Conservation (phyloP, 768 basidiomycete species). For the Lactifluus subvellereus region DNA sequence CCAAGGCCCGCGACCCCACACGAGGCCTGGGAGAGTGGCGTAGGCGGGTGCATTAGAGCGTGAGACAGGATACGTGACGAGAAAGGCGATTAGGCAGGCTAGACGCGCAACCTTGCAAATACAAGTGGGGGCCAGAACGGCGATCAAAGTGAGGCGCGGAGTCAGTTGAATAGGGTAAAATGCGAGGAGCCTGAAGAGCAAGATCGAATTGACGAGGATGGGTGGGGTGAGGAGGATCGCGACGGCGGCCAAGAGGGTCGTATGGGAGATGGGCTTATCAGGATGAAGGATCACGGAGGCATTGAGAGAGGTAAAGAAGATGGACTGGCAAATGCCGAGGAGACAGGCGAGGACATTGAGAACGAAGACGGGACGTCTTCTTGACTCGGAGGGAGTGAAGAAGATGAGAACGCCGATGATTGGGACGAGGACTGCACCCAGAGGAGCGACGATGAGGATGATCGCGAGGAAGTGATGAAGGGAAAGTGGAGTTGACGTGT, state of each 20-base stretch:
- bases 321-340: slow-evolving; percentile 21
- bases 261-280: background rate
- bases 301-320: slow-evolving; percentile 6
- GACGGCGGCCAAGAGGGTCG: background rate
- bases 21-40: slow-evolving; percentile 2
- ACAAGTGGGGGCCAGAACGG: slow-evolving; percentile 10
- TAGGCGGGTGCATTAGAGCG: slow-evolving; percentile 9
- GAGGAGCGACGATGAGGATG: slow-evolving; percentile 21
- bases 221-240: slow-evolving; percentile 15
- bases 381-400: slow-evolving; percentile 15
- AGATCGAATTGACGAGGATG: slow-evolving; percentile 20
- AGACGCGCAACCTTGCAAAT: slow-evolving; percentile 16
- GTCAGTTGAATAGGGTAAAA: slow-evolving; percentile 23
- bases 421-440: slow-evolving; percentile 20
- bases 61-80: slow-evolving; percentile 15
- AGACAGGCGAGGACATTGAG: slow-evolving; percentile 23
- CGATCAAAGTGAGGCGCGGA: slow-evolving; percentile 8
- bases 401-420: slow-evolving; percentile 18
- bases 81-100: slow-evolving; percentile 14
- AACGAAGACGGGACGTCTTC: slow-evolving; percentile 22
- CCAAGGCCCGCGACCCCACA: slow-evolving; percentile 23
- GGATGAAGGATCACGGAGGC: slow-evolving; percentile 11
- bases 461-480: slow-evolving; percentile 13
- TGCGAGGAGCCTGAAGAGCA: slow-evolving; percentile 22
- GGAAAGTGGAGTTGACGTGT: background rate